A percentile compares a stretch with the other conserved stretches of the same genome.
Conservation (phyloP, 352 stramenopile genomes). For the Bremia lactucae region DNA sequence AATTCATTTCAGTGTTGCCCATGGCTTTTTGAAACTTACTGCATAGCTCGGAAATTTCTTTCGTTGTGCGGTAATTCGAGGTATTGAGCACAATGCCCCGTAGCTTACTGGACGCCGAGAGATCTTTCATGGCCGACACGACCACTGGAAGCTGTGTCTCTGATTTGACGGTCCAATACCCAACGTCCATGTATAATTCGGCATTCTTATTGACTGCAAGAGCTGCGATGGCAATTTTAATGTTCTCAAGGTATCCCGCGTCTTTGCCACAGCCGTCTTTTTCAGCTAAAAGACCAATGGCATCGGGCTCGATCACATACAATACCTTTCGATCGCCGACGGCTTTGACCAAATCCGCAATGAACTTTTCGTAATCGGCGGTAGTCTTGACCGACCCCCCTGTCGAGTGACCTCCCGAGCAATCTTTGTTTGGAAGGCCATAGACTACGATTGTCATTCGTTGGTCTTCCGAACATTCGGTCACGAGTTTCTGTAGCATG, state of each 20-base stretch:
- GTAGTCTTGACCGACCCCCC: slow-evolving; percentile 27
- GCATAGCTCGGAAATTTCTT: slow-evolving; percentile 25
- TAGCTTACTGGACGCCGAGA: slow-evolving; percentile 13
- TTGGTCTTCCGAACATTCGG: slow-evolving; percentile 19
- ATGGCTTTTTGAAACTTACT: slow-evolving; percentile 29
- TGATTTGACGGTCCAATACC: slow-evolving; percentile 42
- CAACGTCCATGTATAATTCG: slow-evolving; percentile 51
- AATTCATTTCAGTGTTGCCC: slow-evolving; percentile 18
- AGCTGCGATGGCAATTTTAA: slow-evolving; percentile 27
- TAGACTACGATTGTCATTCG: slow-evolving; percentile 53
- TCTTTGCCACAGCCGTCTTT: slow-evolving; percentile 30
- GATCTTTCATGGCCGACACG: slow-evolving; percentile 21
- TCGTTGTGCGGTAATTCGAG: slow-evolving; percentile 49
- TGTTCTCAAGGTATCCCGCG: slow-evolving; percentile 38
- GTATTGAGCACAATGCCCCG: slow-evolving; percentile 62
- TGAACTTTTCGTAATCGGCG: slow-evolving; percentile 34
- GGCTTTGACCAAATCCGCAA: slow-evolving; percentile 24
- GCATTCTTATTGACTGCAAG: slow-evolving; percentile 44
- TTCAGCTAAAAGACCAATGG: slow-evolving; percentile 34
- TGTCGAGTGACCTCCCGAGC: slow-evolving; percentile 35
- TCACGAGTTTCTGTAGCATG: slow-evolving; percentile 18
- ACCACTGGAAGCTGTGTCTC: slow-evolving; percentile 13
- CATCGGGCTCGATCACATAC: slow-evolving; percentile 62
- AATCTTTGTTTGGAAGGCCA: slow-evolving; percentile 70
- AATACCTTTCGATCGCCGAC: slow-evolving; percentile 48